These are phyloP conservation scores for Sicyos edulis DNA, from an alignment of 306 rosid species.

Conservation along the genomic window DNA sequence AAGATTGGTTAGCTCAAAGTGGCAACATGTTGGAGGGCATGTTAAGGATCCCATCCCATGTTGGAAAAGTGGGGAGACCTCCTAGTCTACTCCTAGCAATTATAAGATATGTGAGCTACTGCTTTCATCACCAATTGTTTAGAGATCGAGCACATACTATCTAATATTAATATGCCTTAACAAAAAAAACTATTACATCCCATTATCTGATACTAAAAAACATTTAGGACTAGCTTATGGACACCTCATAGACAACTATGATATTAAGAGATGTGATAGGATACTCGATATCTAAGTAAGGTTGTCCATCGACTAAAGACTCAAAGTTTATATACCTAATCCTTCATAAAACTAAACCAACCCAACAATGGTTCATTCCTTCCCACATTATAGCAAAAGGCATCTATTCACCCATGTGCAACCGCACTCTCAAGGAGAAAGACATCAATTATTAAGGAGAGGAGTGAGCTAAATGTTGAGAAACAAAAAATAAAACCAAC, in stretches of 20 bases:
- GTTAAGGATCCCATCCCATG: too few species aligned
- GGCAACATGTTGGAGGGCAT: too few species aligned
- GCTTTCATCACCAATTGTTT: too few species aligned
- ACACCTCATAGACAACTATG: background rate
- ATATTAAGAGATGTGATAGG: background rate
- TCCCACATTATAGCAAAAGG: background rate
- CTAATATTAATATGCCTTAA: background rate
- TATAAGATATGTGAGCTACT: too few species aligned
- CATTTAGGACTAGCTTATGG: constrained; percentile 2
- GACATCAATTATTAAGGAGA: background rate
- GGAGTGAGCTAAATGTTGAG: background rate
- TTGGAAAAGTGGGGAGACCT: too few species aligned
- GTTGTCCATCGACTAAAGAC: background rate
- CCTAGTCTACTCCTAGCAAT: too few species aligned
- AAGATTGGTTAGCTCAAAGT: too few species aligned
- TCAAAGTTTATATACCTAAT: too few species aligned
- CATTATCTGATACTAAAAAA: background rate
- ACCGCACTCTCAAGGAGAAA: too few species aligned
- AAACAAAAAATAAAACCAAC: background rate
- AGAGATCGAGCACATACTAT: too few species aligned
- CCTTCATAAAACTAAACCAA: too few species aligned
- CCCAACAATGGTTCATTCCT: too few species aligned
- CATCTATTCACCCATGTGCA: background rate
- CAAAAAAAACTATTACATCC: background rate
- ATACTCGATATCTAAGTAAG: constrained; percentile 1